Base-by-base conservation (phyloP, 2,329 filamentous ascomycete species). In the Apiospora arundinis region DNA sequence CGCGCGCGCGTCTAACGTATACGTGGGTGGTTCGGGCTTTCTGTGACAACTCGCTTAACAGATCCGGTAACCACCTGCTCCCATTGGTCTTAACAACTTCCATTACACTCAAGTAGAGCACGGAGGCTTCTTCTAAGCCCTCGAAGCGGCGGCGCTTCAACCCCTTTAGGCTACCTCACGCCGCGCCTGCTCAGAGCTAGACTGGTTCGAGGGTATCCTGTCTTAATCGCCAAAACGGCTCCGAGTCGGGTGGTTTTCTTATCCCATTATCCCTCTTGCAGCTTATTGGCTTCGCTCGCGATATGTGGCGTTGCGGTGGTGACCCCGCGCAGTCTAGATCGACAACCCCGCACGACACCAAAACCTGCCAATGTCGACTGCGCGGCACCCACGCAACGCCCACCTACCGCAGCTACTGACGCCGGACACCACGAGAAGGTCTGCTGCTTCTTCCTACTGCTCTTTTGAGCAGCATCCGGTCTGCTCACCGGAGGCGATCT, bases 161-260 rank as follows among this genome's bases (percentile, higher is more conserved):
- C n/a, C n/a, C n/a, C n/a, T n/a, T n/a, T n/a, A n/a, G n/a, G n/a
- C n/a, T n/a, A n/a, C n/a, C n/a, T n/a, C n/a, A n/a, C n/a, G n/a
- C n/a, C n/a, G n/a, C n/a, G n/a, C n/a, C n/a, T n/a, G n/a, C n/a
- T n/a, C n/a, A n/a, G n/a, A n/a, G n/a, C n/a, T n/a, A n/a, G n/a
- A n/a, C n/a, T n/a, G n/a, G n/a, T n/a, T n/a, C n/a, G n/a, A n/a
- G n/a, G n/a, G n/a, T 32, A 32, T 21, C 44, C 44, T 46, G 44
- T 46, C 44, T 46, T 14, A 46, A 46, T 46, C 44, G 44, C 16
- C 16, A 46, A 46, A 21, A 46, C 44, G 44, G 9, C 44, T 48
- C 46, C 52, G 32, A 63, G 25, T 63, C 32, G 52, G 32, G 52
- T 63, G 32, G 32, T 63, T 63, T 63, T 63, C 52, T 63, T 63